A percentile compares a stretch with the other conserved stretches of the same genome.
phyloP scores from a whole-genome alignment of 352 stramenopile genomes.

The Globisporangium mamillatum region DNA sequence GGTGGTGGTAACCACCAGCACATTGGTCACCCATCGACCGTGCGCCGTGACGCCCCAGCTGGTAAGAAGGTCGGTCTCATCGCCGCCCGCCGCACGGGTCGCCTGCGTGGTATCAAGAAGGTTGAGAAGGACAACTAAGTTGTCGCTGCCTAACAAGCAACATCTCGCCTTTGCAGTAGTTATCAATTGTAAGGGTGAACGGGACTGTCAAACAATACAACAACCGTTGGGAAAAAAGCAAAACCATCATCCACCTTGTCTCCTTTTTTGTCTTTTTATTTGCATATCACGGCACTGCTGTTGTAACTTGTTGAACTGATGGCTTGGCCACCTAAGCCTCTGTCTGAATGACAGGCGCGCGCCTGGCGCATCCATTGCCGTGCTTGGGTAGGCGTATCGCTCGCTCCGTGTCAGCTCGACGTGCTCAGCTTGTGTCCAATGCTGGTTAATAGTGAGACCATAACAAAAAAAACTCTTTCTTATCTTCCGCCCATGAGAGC shows the following conservation, averaged over 20 bases:
- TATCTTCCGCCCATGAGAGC: slow-evolving; percentile 23
- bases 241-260: slow-evolving; percentile 20
- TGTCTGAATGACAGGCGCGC: too few relatives aligned
- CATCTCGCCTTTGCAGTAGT: slow-evolving; percentile 9
- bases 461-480: too few relatives aligned
- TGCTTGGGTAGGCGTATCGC: too few relatives aligned
- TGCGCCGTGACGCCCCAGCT: slow-evolving; percentile 89
- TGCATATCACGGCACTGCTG: too few relatives aligned
- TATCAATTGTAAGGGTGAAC: slow-evolving; percentile 18
- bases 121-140: slow-evolving; percentile 89
- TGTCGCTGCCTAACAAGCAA: slow-evolving; percentile 4
- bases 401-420: too few relatives aligned
- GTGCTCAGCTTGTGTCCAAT: too few relatives aligned
- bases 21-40: slow-evolving; percentile 99
- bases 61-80: slow-evolving; percentile 99
- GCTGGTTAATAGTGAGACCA: too few relatives aligned
- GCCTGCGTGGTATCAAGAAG: slow-evolving; percentile 98
- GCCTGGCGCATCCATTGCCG: too few relatives aligned
- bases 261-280: slow-evolving; percentile 11
- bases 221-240: slow-evolving; percentile 24
- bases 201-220: slow-evolving; percentile 46
- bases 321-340: too few relatives aligned
- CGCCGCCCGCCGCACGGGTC: slow-evolving; percentile 95
- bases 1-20: slow-evolving; percentile 99
- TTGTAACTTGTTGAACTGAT: too few relatives aligned